Percentiles rank a stretch among this genome's conserved stretches.
phyloP scores from a whole-genome alignment of 345 rosid species.

The Geranium brycei region DNA sequence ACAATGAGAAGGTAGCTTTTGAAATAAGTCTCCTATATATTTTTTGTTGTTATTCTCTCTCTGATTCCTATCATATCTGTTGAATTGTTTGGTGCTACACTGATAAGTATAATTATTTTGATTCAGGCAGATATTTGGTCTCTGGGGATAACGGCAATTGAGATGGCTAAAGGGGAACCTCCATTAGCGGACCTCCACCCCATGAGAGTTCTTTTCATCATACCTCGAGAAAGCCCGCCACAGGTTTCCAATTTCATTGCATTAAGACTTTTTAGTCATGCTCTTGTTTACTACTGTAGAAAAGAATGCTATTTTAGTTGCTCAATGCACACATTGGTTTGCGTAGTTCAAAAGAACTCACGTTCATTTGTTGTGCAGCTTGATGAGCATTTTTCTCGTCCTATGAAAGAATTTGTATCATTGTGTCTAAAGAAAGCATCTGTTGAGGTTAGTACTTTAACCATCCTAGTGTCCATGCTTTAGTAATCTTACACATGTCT shows the following conservation, averaged over 20 bases:
- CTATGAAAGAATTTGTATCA: conserved; percentile 91
- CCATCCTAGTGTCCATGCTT: not conserved
- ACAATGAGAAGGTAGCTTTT: conserved; percentile 75
- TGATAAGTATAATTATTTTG: conserved; percentile 11
- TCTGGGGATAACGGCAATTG: conserved; percentile 92
- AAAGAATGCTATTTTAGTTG: not conserved
- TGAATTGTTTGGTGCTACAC: conserved; percentile 3
- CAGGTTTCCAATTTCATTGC: conserved; percentile 40
- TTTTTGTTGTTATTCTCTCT: conserved; percentile 6
- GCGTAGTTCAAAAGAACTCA: conserved; percentile 12
- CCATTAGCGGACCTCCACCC: conserved; percentile 99
- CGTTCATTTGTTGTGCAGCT: conserved; percentile 44
- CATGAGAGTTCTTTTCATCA: conserved; percentile 97
- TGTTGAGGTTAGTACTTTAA: conserved; percentile 55
- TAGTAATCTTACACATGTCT: too few relatives aligned
- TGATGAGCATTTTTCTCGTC: conserved; percentile 98
- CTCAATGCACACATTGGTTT: conserved; percentile 1
- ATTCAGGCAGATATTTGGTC: conserved; percentile 99
- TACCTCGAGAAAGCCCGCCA: conserved; percentile 98
- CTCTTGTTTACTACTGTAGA: not conserved
- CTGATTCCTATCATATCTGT: not conserved
- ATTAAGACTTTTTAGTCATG: too few relatives aligned
- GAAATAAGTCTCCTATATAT: not conserved
- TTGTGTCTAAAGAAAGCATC: conserved; percentile 86
- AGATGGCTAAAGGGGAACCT: conserved; percentile 99